Evolutionary conservation across 805 yeast genomes (phyloP), one percentile per base, ranked within the genome.

Genomic region (Lachancea sp.): DNA sequence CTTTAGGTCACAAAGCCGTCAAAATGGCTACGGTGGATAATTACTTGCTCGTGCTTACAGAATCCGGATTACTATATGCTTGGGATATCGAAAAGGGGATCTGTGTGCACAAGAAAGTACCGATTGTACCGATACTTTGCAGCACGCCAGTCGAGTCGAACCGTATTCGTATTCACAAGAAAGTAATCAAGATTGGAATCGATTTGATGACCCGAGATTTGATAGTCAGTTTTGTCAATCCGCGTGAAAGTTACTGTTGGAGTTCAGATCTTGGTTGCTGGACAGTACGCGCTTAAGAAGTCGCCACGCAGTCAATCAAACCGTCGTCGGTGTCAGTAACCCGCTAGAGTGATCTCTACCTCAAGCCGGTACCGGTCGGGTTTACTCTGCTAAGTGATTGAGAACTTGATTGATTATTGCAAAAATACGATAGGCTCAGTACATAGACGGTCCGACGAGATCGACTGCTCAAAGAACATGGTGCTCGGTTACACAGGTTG

Each of bases 21-120:
- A 72, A 69, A n/a, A 40, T 70, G 19, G 60, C 57, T 26, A 54
- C 60, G 3, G 50, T 51, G 18, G 63, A 67, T 8, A 49, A 54
- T 12, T 77, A 65, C 50, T 73, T 80, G 67, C 72, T 72, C 8
- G 54, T 78, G 17, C 68, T 80, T 0, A 77, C 85, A 0, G 79
- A 78, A 34, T 65, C 71, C 22, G 88, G 88, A 0, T 59, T 75
- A 0, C 49, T 80, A 11, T 69, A 72, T 34, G 55, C 52, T 5
- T 60, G 63, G 63, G 43, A 60, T 42, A 33, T 62, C 19, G 26
- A 35, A 4, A 45, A 33, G 5, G 32, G 44, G 28, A 51, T 43
- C 36, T 36, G 46, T 11, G 29, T 58, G 5, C 40, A 49, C 24
- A 54, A 52, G 23, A 48, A 56, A 25, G 45, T 62, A 3, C 52